Base-by-base conservation (phyloP, 2,329 filamentous ascomycete species). In the Microdochium nivale region DNA sequence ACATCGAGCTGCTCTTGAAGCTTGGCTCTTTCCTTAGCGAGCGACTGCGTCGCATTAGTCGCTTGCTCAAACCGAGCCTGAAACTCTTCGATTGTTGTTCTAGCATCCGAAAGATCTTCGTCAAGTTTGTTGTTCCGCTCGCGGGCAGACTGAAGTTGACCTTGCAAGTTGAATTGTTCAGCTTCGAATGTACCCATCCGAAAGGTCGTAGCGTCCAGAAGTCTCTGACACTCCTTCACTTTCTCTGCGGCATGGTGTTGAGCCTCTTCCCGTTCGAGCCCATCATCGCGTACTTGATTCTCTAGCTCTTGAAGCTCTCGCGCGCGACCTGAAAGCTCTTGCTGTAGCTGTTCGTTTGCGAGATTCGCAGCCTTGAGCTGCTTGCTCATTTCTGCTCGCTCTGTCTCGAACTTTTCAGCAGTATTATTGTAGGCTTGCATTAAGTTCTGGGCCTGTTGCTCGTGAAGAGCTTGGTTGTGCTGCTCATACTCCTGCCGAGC, bases 291-390 rank as follows among this genome's bases (percentile, higher is more conserved):
- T 3, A 67, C 63, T 19, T 66, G 54, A 13, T 55, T 52, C 5
- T 58, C 47, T 8, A 62, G 53, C 3, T 63, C 32, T 3, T 57
- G 52, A 49, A 67, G 48, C 56, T 62, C 56, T 47, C 61, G 27
- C 9, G 40, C 16, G 4, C 69, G 49, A 13, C 62, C 53, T 11
- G 63, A 56, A 40, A 61, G 63, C 16, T 58, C 57, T 5, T 59
- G 49, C 35, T 62, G 52, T 5, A 73, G 56, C 2, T 57, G 51
- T 2, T 52, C 43, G n/a, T 65, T 60, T 0, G 53, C 49, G 4
- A 35, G 40, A 35, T 53, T 49, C 32, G 40, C 40, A 23, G 40
- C 49, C 55, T 10, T 49, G 25, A 55, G 53, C 50, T 54, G 56
- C 30, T 35, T 40, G 46, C 2, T 23, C 48, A 51, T 56, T 16